Percentiles rank a stretch among this genome's conserved stretches.
Conservation (phyloP, 345 rosid species). For the Eucalyptus viminalis region DNA sequence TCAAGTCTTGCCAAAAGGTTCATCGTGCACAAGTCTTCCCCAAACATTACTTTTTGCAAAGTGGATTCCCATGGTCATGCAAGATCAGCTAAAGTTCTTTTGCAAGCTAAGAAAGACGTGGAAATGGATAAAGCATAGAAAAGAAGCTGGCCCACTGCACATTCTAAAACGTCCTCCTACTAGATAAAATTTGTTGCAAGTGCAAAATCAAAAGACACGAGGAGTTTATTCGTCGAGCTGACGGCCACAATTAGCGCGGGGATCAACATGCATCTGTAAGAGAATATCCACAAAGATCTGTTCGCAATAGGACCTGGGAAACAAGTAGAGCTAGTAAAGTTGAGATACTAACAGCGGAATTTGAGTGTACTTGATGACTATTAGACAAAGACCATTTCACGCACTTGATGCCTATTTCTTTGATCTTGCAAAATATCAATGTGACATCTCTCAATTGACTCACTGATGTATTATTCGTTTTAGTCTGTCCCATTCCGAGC, state of each 20-base stretch:
- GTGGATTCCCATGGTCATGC: no score
- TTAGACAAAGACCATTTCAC: background rate
- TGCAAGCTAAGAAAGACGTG: no score
- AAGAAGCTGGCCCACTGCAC: background rate
- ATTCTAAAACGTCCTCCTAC: background rate
- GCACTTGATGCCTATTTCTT: background rate
- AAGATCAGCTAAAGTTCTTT: no score
- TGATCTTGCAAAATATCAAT: background rate
- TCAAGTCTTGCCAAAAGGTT: no score
- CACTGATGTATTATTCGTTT: background rate
- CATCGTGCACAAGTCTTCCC: no score
- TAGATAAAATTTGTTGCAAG: background rate
- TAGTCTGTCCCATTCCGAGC: accelerated
- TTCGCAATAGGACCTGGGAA: background rate
- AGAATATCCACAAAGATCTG: background rate
- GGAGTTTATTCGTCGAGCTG: background rate
- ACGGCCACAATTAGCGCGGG: background rate
- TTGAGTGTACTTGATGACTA: background rate
- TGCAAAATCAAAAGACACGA: background rate
- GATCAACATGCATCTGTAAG: background rate
- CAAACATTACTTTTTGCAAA: no score
- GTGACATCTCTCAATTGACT: background rate
- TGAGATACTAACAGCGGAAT: background rate
- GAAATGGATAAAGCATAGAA: no score
- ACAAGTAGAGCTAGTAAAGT: background rate